Percentiles rank a stretch among this genome's conserved stretches.
phyloP scores from a whole-genome alignment of 305 asterid species.

The Fraxinus albicans region DNA sequence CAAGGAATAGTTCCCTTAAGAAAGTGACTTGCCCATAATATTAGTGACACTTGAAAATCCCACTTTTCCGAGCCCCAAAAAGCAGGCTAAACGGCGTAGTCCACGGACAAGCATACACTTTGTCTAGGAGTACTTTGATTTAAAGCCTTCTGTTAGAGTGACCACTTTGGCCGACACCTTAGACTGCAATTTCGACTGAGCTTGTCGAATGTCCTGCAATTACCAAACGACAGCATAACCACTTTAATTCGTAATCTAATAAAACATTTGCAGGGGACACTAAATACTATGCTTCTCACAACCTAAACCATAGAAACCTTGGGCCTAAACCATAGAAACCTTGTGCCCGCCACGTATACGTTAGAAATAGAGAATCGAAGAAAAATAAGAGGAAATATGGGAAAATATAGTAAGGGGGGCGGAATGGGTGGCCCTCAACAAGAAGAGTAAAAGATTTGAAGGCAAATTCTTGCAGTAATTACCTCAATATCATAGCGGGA shows the following conservation, averaged over 20 bases:
- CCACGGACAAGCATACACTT: neutral
- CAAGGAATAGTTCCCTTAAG: neutral
- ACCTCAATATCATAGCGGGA: conserved; percentile 92
- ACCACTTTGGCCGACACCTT: conserved; percentile 79
- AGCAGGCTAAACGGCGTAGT: neutral
- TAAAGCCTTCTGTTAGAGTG: conserved; percentile 85
- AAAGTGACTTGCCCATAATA: neutral
- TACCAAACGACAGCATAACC: neutral
- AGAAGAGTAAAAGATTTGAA: neutral
- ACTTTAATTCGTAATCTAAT: neutral
- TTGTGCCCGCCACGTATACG: neutral
- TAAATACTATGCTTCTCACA: neutral
- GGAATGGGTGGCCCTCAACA: neutral
- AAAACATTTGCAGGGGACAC: neutral
- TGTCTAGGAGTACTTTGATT: conserved; percentile 58
- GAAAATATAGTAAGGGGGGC: neutral
- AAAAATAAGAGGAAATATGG: neutral
- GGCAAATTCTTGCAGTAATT: conserved; percentile 15
- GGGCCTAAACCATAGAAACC: neutral
- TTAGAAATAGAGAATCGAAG: neutral
- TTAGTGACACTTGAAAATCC: neutral
- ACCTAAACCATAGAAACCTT: neutral
- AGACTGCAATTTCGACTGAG: conserved; percentile 66
- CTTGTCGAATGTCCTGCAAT: conserved; percentile 83
- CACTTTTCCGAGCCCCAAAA: neutral